Conservation (phyloP, 108 stramenopile genomes). For the Cylindrotheca closterium region DNA sequence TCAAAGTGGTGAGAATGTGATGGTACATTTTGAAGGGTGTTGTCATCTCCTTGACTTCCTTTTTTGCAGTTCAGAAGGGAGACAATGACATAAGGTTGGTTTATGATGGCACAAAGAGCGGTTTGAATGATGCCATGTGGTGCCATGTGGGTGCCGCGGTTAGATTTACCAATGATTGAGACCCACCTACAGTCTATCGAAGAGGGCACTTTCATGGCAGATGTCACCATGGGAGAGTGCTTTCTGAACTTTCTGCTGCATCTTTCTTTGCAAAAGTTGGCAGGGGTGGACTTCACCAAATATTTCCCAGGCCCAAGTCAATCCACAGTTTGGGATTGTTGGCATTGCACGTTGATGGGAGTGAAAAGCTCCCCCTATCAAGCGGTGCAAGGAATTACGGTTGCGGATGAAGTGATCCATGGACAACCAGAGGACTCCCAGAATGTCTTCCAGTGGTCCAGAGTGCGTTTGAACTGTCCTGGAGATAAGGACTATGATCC, state of each 20-base stretch:
- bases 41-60: background rate
- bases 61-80: slow-evolving; percentile 36
- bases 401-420: slow-evolving; percentile 11
- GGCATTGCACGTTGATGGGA: slow-evolving; percentile 41
- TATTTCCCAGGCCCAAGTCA: background rate
- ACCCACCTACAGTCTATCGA: slow-evolving; percentile 8
- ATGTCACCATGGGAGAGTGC: slow-evolving; percentile 41
- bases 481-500: slow-evolving; percentile 30
- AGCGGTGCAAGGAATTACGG: background rate
- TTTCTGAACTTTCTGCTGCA: slow-evolving; percentile 41
- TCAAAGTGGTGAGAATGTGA: background rate
- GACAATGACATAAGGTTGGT: slow-evolving; percentile 38
- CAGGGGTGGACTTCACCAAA: slow-evolving; percentile 15
- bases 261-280: background rate
- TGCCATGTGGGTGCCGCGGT: slow-evolving; percentile 34
- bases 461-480: slow-evolving; percentile 29
- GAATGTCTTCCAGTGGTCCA: slow-evolving; percentile 38
- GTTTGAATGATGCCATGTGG: slow-evolving; percentile 30
- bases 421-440: slow-evolving; percentile 9
- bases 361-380: slow-evolving; percentile 32
- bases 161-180: slow-evolving; percentile 32
- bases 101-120: slow-evolving; percentile 40
- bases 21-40: slow-evolving; percentile 3
- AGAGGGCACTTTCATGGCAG: slow-evolving; percentile 17
- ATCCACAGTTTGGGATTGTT: slow-evolving; percentile 8